These are phyloP conservation scores for Geum urbanum DNA, from an alignment of 306 rosid genomes.

Conservation along the genomic window DNA sequence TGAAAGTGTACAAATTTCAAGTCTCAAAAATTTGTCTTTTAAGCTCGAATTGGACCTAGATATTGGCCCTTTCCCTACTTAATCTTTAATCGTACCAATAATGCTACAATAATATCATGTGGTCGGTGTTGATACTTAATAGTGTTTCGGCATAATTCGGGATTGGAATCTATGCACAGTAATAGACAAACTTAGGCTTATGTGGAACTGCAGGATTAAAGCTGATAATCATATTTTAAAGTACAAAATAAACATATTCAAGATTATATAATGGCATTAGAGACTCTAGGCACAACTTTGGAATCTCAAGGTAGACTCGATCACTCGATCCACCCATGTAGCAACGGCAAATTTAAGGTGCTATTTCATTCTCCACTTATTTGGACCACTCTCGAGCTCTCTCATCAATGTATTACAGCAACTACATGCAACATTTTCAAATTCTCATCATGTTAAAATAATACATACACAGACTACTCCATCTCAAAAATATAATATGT, in stretches of 20 bases:
- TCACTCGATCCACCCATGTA: background rate
- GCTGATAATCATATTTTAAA: too few relatives aligned
- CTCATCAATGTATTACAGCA: background rate
- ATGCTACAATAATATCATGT: background rate
- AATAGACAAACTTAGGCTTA: background rate
- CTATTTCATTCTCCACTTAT: background rate
- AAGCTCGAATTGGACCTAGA: too few relatives aligned
- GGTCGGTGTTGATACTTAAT: background rate
- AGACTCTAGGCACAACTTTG: background rate
- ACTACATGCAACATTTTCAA: background rate
- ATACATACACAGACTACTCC: too few relatives aligned
- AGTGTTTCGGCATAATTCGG: background rate
- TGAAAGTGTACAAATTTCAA: too few relatives aligned
- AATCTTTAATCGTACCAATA: background rate
- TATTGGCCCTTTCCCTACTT: too few relatives aligned
- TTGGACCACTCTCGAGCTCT: background rate
- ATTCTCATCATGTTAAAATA: background rate
- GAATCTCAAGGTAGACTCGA: background rate
- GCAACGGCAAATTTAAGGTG: background rate
- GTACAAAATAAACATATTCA: background rate
- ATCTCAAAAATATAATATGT: too few relatives aligned
- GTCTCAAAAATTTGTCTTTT: too few relatives aligned
- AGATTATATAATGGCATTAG: background rate
- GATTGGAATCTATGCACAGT: constrained; percentile 19
- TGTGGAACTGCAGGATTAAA: background rate